These are phyloP conservation scores for Peronospora farinosa DNA, from an alignment of 352 stramenopile species.

Conservation along the genomic window DNA sequence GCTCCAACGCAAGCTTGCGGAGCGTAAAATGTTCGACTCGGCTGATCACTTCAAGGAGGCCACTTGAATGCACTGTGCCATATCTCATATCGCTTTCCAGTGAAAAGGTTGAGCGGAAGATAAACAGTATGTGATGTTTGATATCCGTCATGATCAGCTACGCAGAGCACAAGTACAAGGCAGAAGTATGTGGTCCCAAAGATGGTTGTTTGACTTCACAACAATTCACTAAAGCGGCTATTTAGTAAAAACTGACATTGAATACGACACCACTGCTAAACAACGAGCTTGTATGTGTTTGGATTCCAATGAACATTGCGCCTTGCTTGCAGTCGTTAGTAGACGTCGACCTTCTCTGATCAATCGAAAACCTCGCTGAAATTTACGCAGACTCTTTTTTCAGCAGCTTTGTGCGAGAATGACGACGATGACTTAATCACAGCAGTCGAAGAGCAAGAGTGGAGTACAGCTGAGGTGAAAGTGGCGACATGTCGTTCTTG, in stretches of 20 bases:
- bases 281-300: neutral
- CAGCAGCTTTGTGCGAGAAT: constrained; percentile 1
- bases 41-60: constrained; percentile 69
- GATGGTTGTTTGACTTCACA: constrained; percentile 1
- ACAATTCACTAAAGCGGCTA: neutral
- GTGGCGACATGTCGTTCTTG: constrained; percentile 11
- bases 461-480: constrained; percentile 18
- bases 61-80: constrained; percentile 12
- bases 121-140: constrained; percentile 12
- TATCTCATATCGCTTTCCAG: too few relatives aligned
- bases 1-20: constrained; percentile 54
- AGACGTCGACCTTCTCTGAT: constrained; percentile 36
- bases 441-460: constrained; percentile 18
- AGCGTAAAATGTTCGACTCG: constrained; percentile 76
- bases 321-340: constrained; percentile 49
- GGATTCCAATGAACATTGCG: neutral
- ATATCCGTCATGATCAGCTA: constrained; percentile 5
- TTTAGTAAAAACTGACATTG: neutral
- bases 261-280: neutral
- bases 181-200: neutral
- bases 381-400: constrained; percentile 19
- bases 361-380: constrained; percentile 30
- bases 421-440: constrained; percentile 12
- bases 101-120: constrained; percentile 1
- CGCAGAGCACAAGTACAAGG: constrained; percentile 5